These are phyloP conservation scores for Alternaria atra DNA, from an alignment of 2,329 filamentous ascomycete species.

Conservation along the genomic window DNA sequence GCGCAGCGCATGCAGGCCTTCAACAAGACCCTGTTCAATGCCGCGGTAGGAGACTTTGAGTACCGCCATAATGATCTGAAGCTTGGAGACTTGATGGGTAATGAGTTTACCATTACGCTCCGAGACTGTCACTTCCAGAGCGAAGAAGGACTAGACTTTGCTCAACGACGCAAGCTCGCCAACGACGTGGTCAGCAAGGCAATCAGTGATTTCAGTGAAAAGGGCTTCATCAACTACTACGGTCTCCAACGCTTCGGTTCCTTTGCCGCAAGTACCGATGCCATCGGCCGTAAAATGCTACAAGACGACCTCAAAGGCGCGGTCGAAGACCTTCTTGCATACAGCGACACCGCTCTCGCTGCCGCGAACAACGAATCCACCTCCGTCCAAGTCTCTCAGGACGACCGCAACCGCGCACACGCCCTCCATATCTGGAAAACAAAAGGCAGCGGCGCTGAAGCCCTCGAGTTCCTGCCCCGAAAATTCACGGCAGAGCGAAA, in stretches of 20 bases:
- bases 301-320: conserved; percentile 82
- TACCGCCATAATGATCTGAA: conserved; percentile 76
- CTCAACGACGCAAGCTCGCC: conserved; percentile 57
- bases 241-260: conserved; percentile 97
- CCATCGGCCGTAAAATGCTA: conserved; percentile 84
- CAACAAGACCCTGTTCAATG: conserved; percentile 68
- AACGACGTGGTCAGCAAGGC: conserved; percentile 64
- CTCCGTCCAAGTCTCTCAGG: conserved; percentile 67
- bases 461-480: conserved; percentile 74
- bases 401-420: conserved; percentile 80
- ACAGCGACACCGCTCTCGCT: conserved; percentile 69
- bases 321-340: conserved; percentile 78
- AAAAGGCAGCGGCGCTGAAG: conserved; percentile 66
- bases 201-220: conserved; percentile 71
- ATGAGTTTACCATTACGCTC: conserved; percentile 91
- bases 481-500: conserved; percentile 83
- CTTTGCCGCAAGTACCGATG: conserved; percentile 84
- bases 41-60: conserved; percentile 79
- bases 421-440: conserved; percentile 79
- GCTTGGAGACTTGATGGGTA: conserved; percentile 85
- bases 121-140: conserved; percentile 78
- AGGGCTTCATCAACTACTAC: conserved; percentile 97
- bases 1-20: conserved; percentile 71
- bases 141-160: conserved; percentile 44
- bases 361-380: conserved; percentile 54